Conservation (phyloP, 371 early-diverging fungal species). For the Actinomortierella wolfii region DNA sequence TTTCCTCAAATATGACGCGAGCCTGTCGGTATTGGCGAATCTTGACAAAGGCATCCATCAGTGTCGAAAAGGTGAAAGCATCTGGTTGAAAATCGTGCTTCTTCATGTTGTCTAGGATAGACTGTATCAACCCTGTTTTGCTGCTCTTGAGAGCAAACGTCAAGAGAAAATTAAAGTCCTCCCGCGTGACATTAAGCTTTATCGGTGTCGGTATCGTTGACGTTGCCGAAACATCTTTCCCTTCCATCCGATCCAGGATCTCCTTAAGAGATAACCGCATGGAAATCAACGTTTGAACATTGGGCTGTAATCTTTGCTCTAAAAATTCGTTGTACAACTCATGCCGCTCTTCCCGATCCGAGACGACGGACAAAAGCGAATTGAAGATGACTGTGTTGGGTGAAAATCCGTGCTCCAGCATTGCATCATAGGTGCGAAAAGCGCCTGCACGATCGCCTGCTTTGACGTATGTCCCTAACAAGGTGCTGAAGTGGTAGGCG, state of each 20-base stretch:
- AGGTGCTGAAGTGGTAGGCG: conserved; percentile 24
- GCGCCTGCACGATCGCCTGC: conserved; percentile 19
- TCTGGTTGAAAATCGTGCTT: conserved; percentile 18
- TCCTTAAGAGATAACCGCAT: too few relatives aligned
- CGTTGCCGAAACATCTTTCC: too few relatives aligned
- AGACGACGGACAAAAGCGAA: neutral
- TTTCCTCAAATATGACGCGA: conserved; percentile 24
- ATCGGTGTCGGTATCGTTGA: neutral
- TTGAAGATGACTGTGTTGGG: conserved; percentile 21
- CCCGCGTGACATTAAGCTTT: conserved; percentile 1
- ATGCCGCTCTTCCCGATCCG: neutral
- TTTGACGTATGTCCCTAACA: conserved; percentile 23
- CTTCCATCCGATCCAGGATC: too few relatives aligned
- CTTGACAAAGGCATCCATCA: conserved; percentile 38
- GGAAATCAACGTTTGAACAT: conserved; percentile 7
- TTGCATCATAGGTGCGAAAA: conserved; percentile 7
- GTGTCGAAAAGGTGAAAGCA: conserved; percentile 20
- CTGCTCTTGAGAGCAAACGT: conserved; percentile 15
- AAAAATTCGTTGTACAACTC: neutral
- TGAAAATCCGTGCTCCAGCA: conserved; percentile 21
- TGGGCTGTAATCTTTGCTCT: conserved; percentile 4
- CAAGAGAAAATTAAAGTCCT: conserved; percentile 24
- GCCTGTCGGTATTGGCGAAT: conserved; percentile 30
- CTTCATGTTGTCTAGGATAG: conserved; percentile 14
- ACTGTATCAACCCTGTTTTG: conserved; percentile 9